phyloP scores from a whole-genome alignment of 2,329 filamentous ascomycete species.

The Zasmidium citrigriseum region DNA sequence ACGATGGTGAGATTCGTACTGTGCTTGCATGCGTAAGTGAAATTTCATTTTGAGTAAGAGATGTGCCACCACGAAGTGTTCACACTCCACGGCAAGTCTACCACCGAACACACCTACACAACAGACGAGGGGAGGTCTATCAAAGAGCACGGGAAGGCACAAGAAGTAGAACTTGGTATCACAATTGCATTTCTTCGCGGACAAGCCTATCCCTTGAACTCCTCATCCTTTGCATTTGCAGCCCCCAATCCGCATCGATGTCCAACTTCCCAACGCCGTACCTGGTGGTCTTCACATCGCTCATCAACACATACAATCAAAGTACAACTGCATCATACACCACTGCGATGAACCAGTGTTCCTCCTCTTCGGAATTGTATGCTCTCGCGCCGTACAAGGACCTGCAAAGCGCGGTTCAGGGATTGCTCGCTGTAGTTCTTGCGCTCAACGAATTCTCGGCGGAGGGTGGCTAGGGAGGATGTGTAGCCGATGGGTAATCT shows the following conservation, averaged over 20 bases:
- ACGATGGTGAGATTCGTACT: too few relatives aligned
- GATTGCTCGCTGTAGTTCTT: constrained; percentile 87
- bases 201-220: too few relatives aligned
- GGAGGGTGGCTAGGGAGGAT: constrained; percentile 81
- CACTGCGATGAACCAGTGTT: constrained; percentile 72
- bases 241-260: background rate
- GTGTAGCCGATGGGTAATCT: constrained; percentile 89
- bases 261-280: background rate
- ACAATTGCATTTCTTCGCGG: too few relatives aligned
- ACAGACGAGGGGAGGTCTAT: too few relatives aligned
- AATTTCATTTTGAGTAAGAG: too few relatives aligned
- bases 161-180: too few relatives aligned
- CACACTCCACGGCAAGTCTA: too few relatives aligned
- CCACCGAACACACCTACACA: too few relatives aligned
- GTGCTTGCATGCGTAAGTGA: too few relatives aligned
- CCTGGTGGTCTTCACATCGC: background rate
- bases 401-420: constrained; percentile 79
- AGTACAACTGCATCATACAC: constrained; percentile 31
- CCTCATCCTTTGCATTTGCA: background rate
- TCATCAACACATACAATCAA: constrained; percentile 4
- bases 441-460: constrained; percentile 87
- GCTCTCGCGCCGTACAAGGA: constrained; percentile 84
- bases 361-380: constrained; percentile 79
- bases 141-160: too few relatives aligned
- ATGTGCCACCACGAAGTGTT: too few relatives aligned